phyloP scores from a whole-genome alignment of 257 asterid species.

The Solanum piurae region DNA sequence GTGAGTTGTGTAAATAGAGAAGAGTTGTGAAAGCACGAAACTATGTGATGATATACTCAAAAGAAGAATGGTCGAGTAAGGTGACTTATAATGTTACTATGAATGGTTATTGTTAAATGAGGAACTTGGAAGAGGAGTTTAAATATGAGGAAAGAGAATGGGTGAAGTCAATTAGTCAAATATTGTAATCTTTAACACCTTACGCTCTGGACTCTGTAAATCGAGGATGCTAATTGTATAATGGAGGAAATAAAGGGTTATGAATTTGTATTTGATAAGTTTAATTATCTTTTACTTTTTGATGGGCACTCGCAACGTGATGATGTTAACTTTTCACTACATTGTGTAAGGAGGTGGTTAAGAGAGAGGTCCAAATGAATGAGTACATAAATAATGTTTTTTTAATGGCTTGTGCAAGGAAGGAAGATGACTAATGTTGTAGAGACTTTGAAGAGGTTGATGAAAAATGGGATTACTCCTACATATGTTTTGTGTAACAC shows the following conservation, averaged over 20 bases:
- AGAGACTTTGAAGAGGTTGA: constrained; percentile 35
- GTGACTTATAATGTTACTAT: background rate
- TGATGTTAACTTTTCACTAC: constrained; percentile 41
- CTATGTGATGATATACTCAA: background rate
- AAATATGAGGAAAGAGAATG: background rate
- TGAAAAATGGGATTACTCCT: background rate
- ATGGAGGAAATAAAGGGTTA: background rate
- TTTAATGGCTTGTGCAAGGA: constrained; percentile 48
- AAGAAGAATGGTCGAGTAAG: background rate
- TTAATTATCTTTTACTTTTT: constrained; percentile 19
- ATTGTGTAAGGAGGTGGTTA: constrained; percentile 35
- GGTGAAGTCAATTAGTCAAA: background rate
- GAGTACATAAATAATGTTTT: constrained; percentile 34
- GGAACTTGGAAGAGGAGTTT: background rate
- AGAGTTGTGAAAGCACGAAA: background rate
- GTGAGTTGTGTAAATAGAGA: background rate
- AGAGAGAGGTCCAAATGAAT: constrained; percentile 35
- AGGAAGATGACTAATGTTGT: constrained; percentile 42
- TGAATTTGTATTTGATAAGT: background rate
- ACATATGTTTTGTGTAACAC: constrained; percentile 43
- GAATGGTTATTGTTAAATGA: background rate
- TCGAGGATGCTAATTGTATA: background rate
- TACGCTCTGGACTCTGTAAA: background rate
- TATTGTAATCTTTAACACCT: background rate
- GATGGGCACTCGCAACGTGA: constrained; percentile 49